Conservation (phyloP, 1,139 yeast species). For the Wickerhamomyces sp. region DNA sequence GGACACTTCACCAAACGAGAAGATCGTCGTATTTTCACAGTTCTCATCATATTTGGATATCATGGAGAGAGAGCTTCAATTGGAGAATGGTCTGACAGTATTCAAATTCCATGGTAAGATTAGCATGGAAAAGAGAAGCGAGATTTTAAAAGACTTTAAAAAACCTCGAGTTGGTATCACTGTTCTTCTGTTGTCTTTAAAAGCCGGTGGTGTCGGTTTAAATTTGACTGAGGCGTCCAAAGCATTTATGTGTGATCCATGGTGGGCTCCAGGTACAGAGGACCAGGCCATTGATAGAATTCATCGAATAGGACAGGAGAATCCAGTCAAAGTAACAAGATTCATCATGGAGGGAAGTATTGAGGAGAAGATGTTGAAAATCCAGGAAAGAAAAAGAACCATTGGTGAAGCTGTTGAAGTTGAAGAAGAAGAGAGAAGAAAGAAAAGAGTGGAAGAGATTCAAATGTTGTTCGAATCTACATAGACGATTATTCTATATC, state of each 20-base stretch:
- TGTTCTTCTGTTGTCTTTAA: constrained; percentile 67
- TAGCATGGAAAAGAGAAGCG: constrained; percentile 59
- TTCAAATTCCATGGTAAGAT: constrained; percentile 81
- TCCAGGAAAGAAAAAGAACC: constrained; percentile 82
- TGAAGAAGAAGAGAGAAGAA: constrained; percentile 72
- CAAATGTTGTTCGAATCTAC: constrained; percentile 59
- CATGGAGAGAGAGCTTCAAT: constrained; percentile 54
- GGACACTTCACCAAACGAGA: constrained; percentile 56
- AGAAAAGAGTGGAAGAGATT: constrained; percentile 75
- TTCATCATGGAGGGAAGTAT: constrained; percentile 80
- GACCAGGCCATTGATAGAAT: constrained; percentile 94
- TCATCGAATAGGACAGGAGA: constrained; percentile 84
- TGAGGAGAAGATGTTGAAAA: constrained; percentile 85
- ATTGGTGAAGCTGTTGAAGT: constrained; percentile 83
- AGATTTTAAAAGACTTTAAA: constrained; percentile 53
- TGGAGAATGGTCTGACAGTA: constrained; percentile 42
- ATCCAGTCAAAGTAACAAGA: constrained; percentile 67
- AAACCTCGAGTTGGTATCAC: constrained; percentile 33
- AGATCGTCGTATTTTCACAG: constrained; percentile 86
- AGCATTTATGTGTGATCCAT: constrained; percentile 94
- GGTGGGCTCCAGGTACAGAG: constrained; percentile 97
- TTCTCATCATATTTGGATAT: constrained; percentile 81
- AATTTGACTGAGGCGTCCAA: constrained; percentile 81
- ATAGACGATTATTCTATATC: constrained; percentile 1
- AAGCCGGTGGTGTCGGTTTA: constrained; percentile 95